Evolutionary conservation across 1,284 basidiomycete species (phyloP).

Genomic region (Ustilago bromivora): DNA sequence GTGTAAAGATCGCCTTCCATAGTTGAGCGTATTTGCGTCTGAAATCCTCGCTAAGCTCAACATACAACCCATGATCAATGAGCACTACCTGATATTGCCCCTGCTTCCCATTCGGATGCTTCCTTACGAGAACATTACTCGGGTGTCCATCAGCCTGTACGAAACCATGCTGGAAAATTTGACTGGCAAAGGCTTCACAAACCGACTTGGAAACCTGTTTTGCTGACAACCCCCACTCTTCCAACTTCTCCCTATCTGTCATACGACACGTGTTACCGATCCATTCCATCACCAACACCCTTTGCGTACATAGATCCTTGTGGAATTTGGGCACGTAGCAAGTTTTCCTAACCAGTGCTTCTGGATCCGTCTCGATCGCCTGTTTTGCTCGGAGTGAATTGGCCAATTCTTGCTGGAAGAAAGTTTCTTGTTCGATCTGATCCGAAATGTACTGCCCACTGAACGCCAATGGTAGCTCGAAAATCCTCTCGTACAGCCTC

Average conservation of each 20-base stretch:
- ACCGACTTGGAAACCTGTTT: slow-evolving; percentile 53
- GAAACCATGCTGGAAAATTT: slow-evolving; percentile 65
- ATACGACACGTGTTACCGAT: slow-evolving; percentile 55
- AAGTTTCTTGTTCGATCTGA: slow-evolving; percentile 62
- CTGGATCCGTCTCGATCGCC: slow-evolving; percentile 52
- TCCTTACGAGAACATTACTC: slow-evolving; percentile 57
- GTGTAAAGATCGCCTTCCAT: slow-evolving; percentile 61
- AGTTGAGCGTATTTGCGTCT: slow-evolving; percentile 60
- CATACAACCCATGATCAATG: slow-evolving; percentile 65
- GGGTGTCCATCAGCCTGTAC: slow-evolving; percentile 65
- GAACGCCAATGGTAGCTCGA: slow-evolving; percentile 59
- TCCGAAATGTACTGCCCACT: slow-evolving; percentile 61
- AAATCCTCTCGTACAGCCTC: slow-evolving; percentile 58
- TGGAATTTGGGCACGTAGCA: slow-evolving; percentile 60
- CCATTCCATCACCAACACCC: slow-evolving; percentile 63
- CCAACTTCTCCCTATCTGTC: slow-evolving; percentile 56
- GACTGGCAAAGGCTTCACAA: slow-evolving; percentile 61
- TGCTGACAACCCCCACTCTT: slow-evolving; percentile 56
- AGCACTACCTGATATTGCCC: slow-evolving; percentile 61
- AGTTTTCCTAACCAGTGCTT: slow-evolving; percentile 49
- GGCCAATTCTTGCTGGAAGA: slow-evolving; percentile 52
- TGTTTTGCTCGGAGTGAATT: slow-evolving; percentile 53
- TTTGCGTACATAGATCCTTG: slow-evolving; percentile 48
- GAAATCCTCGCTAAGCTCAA: slow-evolving; percentile 58
- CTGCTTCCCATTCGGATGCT: slow-evolving; percentile 57